A percentile compares a stretch with the other conserved stretches of the same genome.
Conservation (phyloP, 1,284 basidiomycete species). For the Phaffia rhodozyma region DNA sequence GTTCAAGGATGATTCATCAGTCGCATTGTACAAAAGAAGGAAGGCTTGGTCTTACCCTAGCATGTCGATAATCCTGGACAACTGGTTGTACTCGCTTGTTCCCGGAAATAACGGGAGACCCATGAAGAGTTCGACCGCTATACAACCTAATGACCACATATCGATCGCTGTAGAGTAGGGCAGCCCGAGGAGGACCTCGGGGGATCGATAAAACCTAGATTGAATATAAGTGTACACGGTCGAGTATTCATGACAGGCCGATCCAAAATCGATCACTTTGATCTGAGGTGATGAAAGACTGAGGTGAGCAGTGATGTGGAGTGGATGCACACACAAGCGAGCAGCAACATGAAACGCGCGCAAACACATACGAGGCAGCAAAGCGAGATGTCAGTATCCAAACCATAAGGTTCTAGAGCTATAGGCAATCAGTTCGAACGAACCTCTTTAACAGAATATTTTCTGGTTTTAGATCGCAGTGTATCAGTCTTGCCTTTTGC, state of each 20-base stretch:
- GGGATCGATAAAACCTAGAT: conserved; percentile 94
- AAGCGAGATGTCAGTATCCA: background rate
- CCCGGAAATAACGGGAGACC: conserved; percentile 94
- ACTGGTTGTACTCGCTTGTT: conserved; percentile 97
- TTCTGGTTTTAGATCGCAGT: conserved; percentile 96
- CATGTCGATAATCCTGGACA: conserved; percentile 95
- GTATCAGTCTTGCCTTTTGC: conserved; percentile 90
- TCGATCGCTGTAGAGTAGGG: conserved; percentile 90
- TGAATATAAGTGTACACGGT: conserved; percentile 99
- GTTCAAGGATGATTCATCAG: background rate
- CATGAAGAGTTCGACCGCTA: conserved; percentile 94
- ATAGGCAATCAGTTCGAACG: background rate
- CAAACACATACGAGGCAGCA: background rate
- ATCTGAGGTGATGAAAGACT: conserved; percentile 95
- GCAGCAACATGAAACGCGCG: background rate
- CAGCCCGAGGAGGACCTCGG: conserved; percentile 89
- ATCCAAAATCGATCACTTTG: conserved; percentile 99
- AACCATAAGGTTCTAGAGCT: background rate
- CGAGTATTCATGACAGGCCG: conserved; percentile 94
- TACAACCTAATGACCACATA: conserved; percentile 99
- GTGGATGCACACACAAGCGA: background rate
- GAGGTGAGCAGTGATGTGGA: conserved; percentile 10
- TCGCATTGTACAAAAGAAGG: background rate
- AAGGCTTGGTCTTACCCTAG: conserved; percentile 58
- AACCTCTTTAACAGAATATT: conserved; percentile 70